phyloP scores from a whole-genome alignment of 306 rosid genomes.

The Prinsepia uniflora region DNA sequence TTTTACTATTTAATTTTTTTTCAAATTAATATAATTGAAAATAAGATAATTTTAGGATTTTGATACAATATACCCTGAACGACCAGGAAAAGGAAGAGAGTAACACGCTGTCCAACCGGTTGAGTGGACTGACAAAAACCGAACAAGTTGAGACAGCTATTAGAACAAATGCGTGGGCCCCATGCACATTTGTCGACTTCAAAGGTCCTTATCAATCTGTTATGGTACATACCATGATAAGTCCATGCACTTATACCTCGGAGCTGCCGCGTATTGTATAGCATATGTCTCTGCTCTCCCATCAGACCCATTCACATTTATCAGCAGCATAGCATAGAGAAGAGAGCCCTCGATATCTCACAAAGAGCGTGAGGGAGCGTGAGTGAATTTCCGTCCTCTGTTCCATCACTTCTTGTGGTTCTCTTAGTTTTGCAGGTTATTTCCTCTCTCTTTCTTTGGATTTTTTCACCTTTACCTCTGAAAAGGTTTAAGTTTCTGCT shows the following conservation, averaged over 20 bases:
- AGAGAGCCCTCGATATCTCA: background rate
- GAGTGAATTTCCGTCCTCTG: slow-evolving; percentile 1
- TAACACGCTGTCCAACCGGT: background rate
- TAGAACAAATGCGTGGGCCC: slow-evolving; percentile 1
- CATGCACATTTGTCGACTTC: background rate
- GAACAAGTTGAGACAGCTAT: slow-evolving; percentile 17
- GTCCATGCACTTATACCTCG: accelerated
- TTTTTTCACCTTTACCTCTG: background rate
- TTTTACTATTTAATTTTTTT: too few relatives aligned
- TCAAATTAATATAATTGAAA: too few relatives aligned
- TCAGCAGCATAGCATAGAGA: slow-evolving; percentile 1
- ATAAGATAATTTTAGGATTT: too few relatives aligned
- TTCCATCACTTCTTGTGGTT: background rate
- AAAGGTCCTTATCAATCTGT: background rate
- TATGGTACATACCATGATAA: accelerated
- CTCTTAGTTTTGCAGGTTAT: slow-evolving; percentile 16
- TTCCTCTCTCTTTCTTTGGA: background rate
- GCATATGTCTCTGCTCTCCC: background rate
- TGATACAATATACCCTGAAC: too few relatives aligned
- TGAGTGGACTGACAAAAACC: background rate
- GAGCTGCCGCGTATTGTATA: slow-evolving; percentile 12
- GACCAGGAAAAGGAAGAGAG: too few relatives aligned
- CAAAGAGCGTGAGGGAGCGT: background rate
- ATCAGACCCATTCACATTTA: background rate
- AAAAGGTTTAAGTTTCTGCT: slow-evolving; percentile 16